Evolutionary conservation across 1,284 basidiomycete species (phyloP).

Genomic region (Ustilago sp.): DNA sequence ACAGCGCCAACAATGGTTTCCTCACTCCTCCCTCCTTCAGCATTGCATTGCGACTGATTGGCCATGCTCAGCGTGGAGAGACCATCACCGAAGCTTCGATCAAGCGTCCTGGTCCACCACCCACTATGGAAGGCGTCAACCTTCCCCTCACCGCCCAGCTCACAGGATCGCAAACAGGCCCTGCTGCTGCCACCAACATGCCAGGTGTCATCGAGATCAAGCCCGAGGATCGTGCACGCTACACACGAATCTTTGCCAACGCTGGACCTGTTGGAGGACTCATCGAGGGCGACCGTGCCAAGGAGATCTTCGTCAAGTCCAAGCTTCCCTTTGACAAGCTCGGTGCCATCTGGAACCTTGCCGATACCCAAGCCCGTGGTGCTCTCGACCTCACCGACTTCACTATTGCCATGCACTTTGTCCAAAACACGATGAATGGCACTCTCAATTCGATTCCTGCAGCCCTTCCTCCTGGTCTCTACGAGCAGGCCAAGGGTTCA

Average conservation of each 20-base stretch:
- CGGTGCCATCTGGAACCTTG: slow-evolving; percentile 93
- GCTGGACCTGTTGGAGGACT: slow-evolving; percentile 63
- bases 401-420: slow-evolving; percentile 91
- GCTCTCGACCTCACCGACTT: slow-evolving; percentile 91
- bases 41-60: slow-evolving; percentile 90
- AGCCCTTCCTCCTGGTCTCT: slow-evolving; percentile 85
- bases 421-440: slow-evolving; percentile 86
- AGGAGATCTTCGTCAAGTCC: slow-evolving; percentile 92
- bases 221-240: slow-evolving; percentile 66
- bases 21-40: slow-evolving; percentile 74
- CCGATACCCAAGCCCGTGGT: slow-evolving; percentile 93
- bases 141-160: slow-evolving; percentile 69
- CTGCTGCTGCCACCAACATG: slow-evolving; percentile 24
- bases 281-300: slow-evolving; percentile 83
- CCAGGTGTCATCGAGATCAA: slow-evolving; percentile 58
- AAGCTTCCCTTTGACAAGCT: slow-evolving; percentile 89
- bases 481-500: slow-evolving; percentile 77
- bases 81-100: slow-evolving; percentile 73
- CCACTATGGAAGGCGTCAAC: slow-evolving; percentile 80
- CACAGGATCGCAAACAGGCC: slow-evolving; percentile 28
- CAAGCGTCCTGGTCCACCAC: slow-evolving; percentile 77
- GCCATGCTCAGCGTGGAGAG: slow-evolving; percentile 90
- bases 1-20: slow-evolving; percentile 75
- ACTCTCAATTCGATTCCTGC: slow-evolving; percentile 81
- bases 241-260: slow-evolving; percentile 68